Evolutionary conservation across 106 monocot species (phyloP), one percentile per base, ranked within the genome.

Genomic region (Gastrodia elata): DNA sequence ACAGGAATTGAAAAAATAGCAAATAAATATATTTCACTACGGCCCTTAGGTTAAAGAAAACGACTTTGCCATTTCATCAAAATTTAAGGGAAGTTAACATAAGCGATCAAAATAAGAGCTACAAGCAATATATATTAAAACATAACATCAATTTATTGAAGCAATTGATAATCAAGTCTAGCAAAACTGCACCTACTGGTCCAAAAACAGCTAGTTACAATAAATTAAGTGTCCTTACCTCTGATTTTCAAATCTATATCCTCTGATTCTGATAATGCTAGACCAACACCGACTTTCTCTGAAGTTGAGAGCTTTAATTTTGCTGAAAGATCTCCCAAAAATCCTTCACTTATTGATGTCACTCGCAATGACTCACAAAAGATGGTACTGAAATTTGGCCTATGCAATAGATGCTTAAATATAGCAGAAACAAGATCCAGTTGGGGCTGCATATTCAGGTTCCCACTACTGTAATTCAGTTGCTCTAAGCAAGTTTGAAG

Each of bases 191-290:
- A 67, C 16, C 16, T 15, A 34, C 34, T 37, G 9, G 16, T 67
- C 67, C 15, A 36, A 61, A 20, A 61, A 32, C 8, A 61, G 22
- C 67, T 67, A 15, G 27, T 16, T 40, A 34, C 24, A 40, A 40
- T 25, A 39, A 26, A 38, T 2, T 34, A 69, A 40, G 39, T 39
- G 13, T 40, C 36, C 20, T 70, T 84, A 92, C 97, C 97, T 91
- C 70, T 86, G 22, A 75, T 72, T 68, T 74, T 82, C 68, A 83
- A 68, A 48, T 86, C 83, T 3, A 69, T 40, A 83, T 82, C 81
- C 61, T 91, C 90, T 57, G 88, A 97, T 75, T 93, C 96, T 41
- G 83, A 77, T 67, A 92, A 78, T 58, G 97, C 90, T 71, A 97
- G 90, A n/a, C 93, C 88, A 64, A 92, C 35, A 73, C 76, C 88